phyloP scores from a whole-genome alignment of 768 basidiomycete species.

The Daedaleopsis nitida region DNA sequence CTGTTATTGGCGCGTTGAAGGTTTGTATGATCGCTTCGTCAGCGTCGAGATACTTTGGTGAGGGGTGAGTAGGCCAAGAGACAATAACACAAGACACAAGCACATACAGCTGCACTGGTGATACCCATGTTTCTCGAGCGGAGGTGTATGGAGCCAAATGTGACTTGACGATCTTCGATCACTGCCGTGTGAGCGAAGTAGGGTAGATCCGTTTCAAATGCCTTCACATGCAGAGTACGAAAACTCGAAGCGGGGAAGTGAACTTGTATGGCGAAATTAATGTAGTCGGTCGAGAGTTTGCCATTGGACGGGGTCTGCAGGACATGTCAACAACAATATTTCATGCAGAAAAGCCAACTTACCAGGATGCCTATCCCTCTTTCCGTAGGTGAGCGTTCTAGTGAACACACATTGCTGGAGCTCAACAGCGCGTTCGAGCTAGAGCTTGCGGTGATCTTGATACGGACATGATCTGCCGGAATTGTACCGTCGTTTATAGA shows the following conservation, averaged over 20 bases:
- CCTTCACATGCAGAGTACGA: neutral
- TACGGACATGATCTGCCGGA: conserved; percentile 5
- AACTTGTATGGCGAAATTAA: conserved; percentile 1
- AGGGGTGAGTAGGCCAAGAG: neutral
- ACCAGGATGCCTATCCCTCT: conserved; percentile 19
- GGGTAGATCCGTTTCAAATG: conserved; percentile 14
- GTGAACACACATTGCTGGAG: conserved; percentile 17
- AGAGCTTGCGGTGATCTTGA: conserved; percentile 17
- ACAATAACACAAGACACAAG: neutral
- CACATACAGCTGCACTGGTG: neutral
- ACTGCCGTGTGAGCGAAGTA: neutral
- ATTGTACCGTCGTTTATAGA: conserved; percentile 5
- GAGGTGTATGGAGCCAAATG: conserved; percentile 10
- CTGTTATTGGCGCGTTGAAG: conserved; percentile 48
- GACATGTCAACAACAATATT: neutral
- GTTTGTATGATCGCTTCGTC: conserved; percentile 35
- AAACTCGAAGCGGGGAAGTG: neutral
- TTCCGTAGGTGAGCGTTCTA: conserved; percentile 19
- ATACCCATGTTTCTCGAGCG: conserved; percentile 1
- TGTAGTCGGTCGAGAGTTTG: neutral
- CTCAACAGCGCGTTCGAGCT: neutral
- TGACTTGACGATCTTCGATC: neutral
- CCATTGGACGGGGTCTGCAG: neutral
- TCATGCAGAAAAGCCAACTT: neutral
- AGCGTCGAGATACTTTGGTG: conserved; percentile 37